Evolutionary conservation across 2,329 filamentous ascomycete genomes (phyloP).

Genomic region (Trichoderma atrobrunneum): DNA sequence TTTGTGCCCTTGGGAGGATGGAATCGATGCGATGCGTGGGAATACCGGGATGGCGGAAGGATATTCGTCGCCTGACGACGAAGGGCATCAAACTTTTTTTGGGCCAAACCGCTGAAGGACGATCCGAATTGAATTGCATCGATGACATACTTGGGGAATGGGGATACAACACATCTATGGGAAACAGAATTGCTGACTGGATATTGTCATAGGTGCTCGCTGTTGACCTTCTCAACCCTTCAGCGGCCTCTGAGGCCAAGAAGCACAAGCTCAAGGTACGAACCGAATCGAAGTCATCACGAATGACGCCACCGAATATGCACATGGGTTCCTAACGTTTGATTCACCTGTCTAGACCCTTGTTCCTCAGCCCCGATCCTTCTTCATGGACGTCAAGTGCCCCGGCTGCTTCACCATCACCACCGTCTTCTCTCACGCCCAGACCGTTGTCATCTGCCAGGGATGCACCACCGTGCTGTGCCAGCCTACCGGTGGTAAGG

Average conservation of each 20-base stretch:
- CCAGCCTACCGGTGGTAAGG: conserved; percentile 99
- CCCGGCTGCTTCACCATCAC: conserved; percentile 99
- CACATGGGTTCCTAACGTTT: conserved; percentile 23
- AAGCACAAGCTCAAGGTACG: conserved; percentile 99
- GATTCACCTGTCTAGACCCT: conserved; percentile 61
- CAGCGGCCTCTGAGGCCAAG: conserved; percentile 93
- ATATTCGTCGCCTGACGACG: conserved; percentile 17
- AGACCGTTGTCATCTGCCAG: conserved; percentile 99
- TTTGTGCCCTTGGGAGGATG: conserved; percentile 18
- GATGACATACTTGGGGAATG: not conserved
- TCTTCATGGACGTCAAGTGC: conserved; percentile 99
- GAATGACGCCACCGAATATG: not conserved
- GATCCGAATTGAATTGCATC: conserved; percentile 23
- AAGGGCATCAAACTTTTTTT: conserved; percentile 21
- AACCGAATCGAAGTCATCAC: conserved; percentile 21
- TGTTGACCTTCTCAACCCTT: conserved; percentile 99
- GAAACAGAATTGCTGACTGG: conserved; percentile 44
- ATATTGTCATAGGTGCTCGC: conserved; percentile 81
- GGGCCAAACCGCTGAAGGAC: not conserved
- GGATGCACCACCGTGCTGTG: conserved; percentile 99
- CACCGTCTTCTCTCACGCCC: conserved; percentile 99
- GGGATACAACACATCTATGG: not conserved
- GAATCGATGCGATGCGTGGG: conserved; percentile 24
- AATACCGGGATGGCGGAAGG: conserved; percentile 25
- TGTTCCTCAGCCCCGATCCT: conserved; percentile 93